These are phyloP conservation scores for Aspergillus pseudoviridinutans DNA, from an alignment of 2,329 filamentous ascomycete genomes.

Conservation along the genomic window DNA sequence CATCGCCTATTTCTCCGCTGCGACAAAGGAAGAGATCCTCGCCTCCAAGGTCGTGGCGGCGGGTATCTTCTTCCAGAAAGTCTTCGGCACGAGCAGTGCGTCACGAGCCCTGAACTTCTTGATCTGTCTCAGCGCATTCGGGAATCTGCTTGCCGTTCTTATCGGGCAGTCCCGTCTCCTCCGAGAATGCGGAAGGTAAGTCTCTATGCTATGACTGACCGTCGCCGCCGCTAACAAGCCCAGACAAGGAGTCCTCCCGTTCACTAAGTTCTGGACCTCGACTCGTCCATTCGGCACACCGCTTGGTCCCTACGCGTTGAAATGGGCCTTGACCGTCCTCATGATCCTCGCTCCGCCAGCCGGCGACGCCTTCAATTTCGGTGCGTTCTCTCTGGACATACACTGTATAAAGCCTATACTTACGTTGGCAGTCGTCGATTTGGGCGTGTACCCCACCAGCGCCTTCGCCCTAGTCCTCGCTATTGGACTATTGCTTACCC, in stretches of 20 bases:
- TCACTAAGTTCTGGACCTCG: constrained; percentile 58
- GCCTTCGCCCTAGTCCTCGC: constrained; percentile 57
- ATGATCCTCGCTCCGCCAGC: constrained; percentile 60
- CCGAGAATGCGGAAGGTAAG: constrained; percentile 55
- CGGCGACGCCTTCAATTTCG: constrained; percentile 62
- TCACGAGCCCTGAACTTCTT: constrained; percentile 55
- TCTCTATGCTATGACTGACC: not conserved
- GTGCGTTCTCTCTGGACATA: constrained; percentile 25
- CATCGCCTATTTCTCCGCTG: constrained; percentile 58
- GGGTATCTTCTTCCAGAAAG: constrained; percentile 55
- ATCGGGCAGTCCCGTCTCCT: constrained; percentile 55
- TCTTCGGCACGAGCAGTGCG: constrained; percentile 51
- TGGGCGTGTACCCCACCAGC: constrained; percentile 55
- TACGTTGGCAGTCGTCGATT: constrained; percentile 51
- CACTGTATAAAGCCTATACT: not conserved
- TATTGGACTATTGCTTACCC: constrained; percentile 56
- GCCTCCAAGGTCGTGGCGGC: constrained; percentile 54
- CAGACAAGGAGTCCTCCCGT: constrained; percentile 60
- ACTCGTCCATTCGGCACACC: constrained; percentile 63
- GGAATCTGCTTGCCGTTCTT: constrained; percentile 55
- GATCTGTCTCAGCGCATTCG: constrained; percentile 55
- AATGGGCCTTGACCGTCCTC: constrained; percentile 55
- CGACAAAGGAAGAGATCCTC: constrained; percentile 53
- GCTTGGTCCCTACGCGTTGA: constrained; percentile 55
- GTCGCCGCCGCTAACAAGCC: not conserved